Conservation (phyloP, 192 early-diverging fungal genomes). For the Rhizophagus prolifer region DNA sequence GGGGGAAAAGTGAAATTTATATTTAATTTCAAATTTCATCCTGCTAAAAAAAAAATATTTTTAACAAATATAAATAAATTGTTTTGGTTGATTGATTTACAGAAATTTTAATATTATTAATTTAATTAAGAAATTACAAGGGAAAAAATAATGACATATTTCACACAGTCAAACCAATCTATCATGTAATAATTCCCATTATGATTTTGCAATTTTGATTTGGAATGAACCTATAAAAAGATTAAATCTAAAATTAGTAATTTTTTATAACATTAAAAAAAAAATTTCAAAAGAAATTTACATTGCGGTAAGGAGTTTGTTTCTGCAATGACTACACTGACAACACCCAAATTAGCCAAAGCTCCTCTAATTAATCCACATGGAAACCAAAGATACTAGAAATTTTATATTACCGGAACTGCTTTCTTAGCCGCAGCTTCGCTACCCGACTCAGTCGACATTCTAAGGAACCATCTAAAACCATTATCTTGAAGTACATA, state of each 20-base stretch:
- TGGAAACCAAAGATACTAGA: slow-evolving; percentile 89
- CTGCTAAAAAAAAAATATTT: neutral
- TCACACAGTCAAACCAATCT: neutral
- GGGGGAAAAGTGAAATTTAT: neutral
- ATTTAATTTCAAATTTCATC: neutral
- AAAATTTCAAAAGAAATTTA: slow-evolving; percentile 34
- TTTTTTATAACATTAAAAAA: neutral
- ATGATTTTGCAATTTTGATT: slow-evolving; percentile 66
- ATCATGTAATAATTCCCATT: neutral
- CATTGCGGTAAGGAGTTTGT: slow-evolving; percentile 80
- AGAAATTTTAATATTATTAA: neutral
- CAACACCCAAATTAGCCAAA: slow-evolving; percentile 85
- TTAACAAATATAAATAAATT: neutral
- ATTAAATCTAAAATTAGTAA: neutral
- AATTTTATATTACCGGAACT: slow-evolving; percentile 59
- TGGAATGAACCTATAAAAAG: slow-evolving; percentile 64
- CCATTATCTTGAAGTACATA: slow-evolving; percentile 98
- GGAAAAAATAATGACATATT: neutral
- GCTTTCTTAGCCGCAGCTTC: slow-evolving; percentile 77
- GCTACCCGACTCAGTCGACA: slow-evolving; percentile 80
- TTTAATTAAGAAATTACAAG: neutral
- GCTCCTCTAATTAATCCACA: slow-evolving; percentile 97
- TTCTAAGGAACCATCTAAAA: slow-evolving; percentile 92
- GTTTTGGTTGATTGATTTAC: neutral
- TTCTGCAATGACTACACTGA: slow-evolving; percentile 85